phyloP scores from a whole-genome alignment of 441 rosid genomes.

The Populus hybrid region DNA sequence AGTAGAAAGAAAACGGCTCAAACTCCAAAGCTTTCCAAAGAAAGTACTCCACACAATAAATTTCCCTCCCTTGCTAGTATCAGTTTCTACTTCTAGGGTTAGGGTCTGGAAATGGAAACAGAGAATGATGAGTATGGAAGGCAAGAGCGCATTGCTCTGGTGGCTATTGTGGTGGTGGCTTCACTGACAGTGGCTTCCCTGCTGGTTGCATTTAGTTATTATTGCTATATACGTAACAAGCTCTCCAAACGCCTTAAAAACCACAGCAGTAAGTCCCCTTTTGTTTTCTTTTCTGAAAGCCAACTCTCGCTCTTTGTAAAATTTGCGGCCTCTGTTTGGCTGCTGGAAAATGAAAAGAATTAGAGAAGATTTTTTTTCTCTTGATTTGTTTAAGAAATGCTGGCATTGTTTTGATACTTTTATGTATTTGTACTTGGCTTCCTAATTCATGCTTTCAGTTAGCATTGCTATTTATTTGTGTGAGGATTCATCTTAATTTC shows the following conservation, averaged over 20 bases:
- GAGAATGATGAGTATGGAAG: slow-evolving; percentile 43
- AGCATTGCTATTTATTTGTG: neutral
- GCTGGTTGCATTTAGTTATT: slow-evolving; percentile 84
- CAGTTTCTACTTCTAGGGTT: slow-evolving; percentile 27
- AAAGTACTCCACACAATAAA: neutral
- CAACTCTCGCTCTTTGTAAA: neutral
- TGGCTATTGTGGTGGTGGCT: slow-evolving; percentile 68
- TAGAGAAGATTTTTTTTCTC: neutral
- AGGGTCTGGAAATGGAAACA: slow-evolving; percentile 33
- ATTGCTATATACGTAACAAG: slow-evolving; percentile 84
- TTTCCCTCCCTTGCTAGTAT: no score
- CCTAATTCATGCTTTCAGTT: neutral
- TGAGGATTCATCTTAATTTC: neutral
- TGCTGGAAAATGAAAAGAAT: neutral
- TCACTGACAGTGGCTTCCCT: slow-evolving; percentile 66
- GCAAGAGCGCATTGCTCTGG: slow-evolving; percentile 61
- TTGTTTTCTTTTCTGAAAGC: neutral
- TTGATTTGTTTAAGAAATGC: neutral
- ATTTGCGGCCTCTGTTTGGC: neutral
- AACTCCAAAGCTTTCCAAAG: slow-evolving; percentile 16
- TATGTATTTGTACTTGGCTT: neutral
- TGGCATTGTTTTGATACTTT: neutral
- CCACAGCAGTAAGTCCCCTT: slow-evolving; percentile 38
- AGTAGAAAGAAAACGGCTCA: slow-evolving; percentile 7
- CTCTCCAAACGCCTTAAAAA: slow-evolving; percentile 55